Evolutionary conservation across 2,329 filamentous ascomycete species (phyloP), one percentile per base, ranked within the genome.

Genomic region (Leptographium flavum): DNA sequence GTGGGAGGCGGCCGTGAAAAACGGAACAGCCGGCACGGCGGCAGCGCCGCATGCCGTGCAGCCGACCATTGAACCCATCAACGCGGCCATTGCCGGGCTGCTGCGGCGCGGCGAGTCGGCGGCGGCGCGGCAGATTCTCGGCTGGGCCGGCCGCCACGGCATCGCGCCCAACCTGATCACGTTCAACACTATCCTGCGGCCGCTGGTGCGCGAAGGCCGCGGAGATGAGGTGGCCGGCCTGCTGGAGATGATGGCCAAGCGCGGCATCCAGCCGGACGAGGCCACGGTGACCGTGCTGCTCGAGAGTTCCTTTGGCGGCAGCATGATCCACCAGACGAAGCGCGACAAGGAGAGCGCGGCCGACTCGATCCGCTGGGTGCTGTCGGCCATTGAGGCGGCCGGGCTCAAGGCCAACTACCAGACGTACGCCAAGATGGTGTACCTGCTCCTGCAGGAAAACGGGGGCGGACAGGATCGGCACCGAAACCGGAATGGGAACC

Each of bases 211-310:
- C 14, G 60, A 64, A 17, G 68, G 68, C 22, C 62, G 68, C 23
- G 55, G 60, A 30, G 55, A 65, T 1, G 70, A 75, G 35, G 69
- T 74, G 13, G 63, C 68, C 37, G 58, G 58, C 3, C 55, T 86
- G 13, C 64, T 87, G 3, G 54, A 62, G 4, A 62, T 69, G 45
- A 87, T 87, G 83, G 62, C 70, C 33, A 50, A 57, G 3, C 60
- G 68, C 15, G 67, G 68, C 3, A 59, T 86, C 25, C 52, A 67
- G 27, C 72, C 79, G 1, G 76, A 87, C 57, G 66, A 70, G n/a
- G 72, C 71, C 6, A 92, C 86, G 0, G 85, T 84, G 59, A 83
- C 78, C 21, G 76, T 86, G 49, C 68, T 92, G 46, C 66, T 92
- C 8, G 76, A 82, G 36, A 73, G 71, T 55, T 60, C 74, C 63